Conservation (phyloP, 306 rosid species). For the Vigna nakashimae region DNA sequence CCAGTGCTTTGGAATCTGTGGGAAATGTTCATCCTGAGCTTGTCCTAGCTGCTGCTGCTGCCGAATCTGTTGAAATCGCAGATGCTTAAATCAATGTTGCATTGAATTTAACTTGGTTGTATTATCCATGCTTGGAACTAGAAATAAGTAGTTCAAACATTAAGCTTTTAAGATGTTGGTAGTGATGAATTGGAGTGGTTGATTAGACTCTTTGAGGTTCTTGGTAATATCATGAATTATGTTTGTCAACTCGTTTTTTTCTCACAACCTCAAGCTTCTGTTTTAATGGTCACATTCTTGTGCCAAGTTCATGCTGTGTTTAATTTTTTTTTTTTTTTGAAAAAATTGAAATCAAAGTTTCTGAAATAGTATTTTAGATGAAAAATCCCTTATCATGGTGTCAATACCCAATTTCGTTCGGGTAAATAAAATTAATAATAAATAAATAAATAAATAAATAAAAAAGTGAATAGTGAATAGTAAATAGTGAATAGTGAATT, state of each 20-base stretch:
- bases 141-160: constrained; percentile 21
- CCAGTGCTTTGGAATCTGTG: constrained; percentile 55
- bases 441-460: too few relatives aligned
- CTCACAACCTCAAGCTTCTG: background rate
- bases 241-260: background rate
- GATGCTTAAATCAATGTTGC: constrained; percentile 55
- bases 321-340: background rate
- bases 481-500: too few relatives aligned
- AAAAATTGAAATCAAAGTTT: background rate
- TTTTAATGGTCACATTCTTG: background rate
- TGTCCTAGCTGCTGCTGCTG: constrained; percentile 82
- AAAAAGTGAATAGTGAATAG: too few relatives aligned
- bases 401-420: too few relatives aligned
- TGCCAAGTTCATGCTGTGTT: background rate
- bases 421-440: too few relatives aligned
- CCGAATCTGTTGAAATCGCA: constrained; percentile 56
- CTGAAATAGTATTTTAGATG: background rate
- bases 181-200: background rate
- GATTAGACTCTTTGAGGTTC: background rate
- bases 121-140: background rate
- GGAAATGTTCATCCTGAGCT: constrained; percentile 65
- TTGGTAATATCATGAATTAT: constrained; percentile 3
- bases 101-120: constrained; percentile 3
- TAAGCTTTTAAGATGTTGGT: background rate
- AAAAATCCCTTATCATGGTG: too few relatives aligned